phyloP scores from a whole-genome alignment of 495 filamentous ascomycete genomes.

The Sordaria brevicollis region DNA sequence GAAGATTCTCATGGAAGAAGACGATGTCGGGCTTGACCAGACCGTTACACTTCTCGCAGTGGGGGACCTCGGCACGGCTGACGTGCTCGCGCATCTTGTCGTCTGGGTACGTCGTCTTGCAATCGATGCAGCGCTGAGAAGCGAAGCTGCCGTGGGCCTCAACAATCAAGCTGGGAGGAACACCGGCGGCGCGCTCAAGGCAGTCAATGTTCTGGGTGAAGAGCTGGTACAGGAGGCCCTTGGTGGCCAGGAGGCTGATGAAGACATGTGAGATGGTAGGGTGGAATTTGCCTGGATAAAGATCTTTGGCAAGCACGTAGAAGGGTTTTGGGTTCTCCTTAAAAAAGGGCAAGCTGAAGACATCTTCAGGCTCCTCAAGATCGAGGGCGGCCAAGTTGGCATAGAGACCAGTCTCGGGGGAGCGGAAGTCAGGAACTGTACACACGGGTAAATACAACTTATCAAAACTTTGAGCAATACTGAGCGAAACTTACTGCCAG shows the following conservation, averaged over 20 bases:
- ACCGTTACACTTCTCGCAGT: slow-evolving; percentile 61
- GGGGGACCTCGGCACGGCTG: slow-evolving; percentile 50
- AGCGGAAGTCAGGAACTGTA: slow-evolving; percentile 61
- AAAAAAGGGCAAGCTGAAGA: slow-evolving; percentile 88
- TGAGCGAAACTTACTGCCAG: slow-evolving; percentile 34
- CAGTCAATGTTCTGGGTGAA: slow-evolving; percentile 99
- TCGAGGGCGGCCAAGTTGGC: slow-evolving; percentile 77
- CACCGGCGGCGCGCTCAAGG: slow-evolving; percentile 78
- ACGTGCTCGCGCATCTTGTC: slow-evolving; percentile 63
- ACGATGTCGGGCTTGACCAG: slow-evolving; percentile 96
- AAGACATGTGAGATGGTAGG: slow-evolving; percentile 86
- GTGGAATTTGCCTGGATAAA: slow-evolving; percentile 84
- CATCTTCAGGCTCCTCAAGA: slow-evolving; percentile 65
- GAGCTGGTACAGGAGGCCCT: slow-evolving; percentile 67
- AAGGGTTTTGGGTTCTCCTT: slow-evolving; percentile 75
- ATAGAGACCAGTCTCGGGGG: slow-evolving; percentile 65
- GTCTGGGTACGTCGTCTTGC: slow-evolving; percentile 58
- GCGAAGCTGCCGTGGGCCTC: slow-evolving; percentile 97
- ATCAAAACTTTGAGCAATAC: background rate
- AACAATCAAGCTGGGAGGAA: slow-evolving; percentile 69
- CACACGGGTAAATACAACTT: background rate
- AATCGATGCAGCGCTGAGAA: slow-evolving; percentile 80
- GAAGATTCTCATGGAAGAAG: slow-evolving; percentile 78
- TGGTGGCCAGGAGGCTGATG: slow-evolving; percentile 59
- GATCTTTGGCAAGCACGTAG: slow-evolving; percentile 79